phyloP scores from a whole-genome alignment of 805 yeast species.

The Suhomyces faveliae region DNA sequence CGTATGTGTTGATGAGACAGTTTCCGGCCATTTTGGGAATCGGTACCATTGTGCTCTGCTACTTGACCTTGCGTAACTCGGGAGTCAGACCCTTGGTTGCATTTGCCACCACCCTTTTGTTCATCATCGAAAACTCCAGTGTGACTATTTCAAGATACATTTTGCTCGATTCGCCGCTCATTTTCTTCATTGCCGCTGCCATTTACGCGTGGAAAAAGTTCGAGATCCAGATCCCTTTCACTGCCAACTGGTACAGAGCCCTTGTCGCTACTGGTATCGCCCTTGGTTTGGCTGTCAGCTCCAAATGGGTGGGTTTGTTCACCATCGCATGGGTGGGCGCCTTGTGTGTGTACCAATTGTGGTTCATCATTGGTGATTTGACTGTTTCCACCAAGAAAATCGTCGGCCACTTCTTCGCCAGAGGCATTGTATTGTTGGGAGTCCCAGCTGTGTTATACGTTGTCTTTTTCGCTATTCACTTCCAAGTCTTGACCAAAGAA shows the following conservation, averaged over 20 bases:
- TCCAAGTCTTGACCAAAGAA: slow-evolving; percentile 53
- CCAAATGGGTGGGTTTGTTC: slow-evolving; percentile 85
- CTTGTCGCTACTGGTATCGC: slow-evolving; percentile 63
- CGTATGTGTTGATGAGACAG: slow-evolving; percentile 68
- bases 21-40: slow-evolving; percentile 69
- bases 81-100: slow-evolving; percentile 69
- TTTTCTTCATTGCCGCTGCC: slow-evolving; percentile 74
- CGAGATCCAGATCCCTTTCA: slow-evolving; percentile 62
- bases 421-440: slow-evolving; percentile 55
- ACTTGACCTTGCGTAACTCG: slow-evolving; percentile 66
- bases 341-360: slow-evolving; percentile 57
- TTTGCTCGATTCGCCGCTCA: slow-evolving; percentile 70
- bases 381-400: slow-evolving; percentile 45
- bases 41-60: slow-evolving; percentile 62
- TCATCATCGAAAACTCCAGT: slow-evolving; percentile 64
- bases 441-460: slow-evolving; percentile 59
- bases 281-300: slow-evolving; percentile 69
- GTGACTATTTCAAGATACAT: slow-evolving; percentile 75
- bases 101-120: slow-evolving; percentile 51
- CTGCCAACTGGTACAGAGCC: slow-evolving; percentile 56
- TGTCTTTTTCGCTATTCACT: slow-evolving; percentile 61
- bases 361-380: slow-evolving; percentile 75
- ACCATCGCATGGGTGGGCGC: slow-evolving; percentile 77
- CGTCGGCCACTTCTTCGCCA: slow-evolving; percentile 45
- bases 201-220: slow-evolving; percentile 63